phyloP scores from a whole-genome alignment of 441 rosid genomes.

The Theobroma grandiflorum region DNA sequence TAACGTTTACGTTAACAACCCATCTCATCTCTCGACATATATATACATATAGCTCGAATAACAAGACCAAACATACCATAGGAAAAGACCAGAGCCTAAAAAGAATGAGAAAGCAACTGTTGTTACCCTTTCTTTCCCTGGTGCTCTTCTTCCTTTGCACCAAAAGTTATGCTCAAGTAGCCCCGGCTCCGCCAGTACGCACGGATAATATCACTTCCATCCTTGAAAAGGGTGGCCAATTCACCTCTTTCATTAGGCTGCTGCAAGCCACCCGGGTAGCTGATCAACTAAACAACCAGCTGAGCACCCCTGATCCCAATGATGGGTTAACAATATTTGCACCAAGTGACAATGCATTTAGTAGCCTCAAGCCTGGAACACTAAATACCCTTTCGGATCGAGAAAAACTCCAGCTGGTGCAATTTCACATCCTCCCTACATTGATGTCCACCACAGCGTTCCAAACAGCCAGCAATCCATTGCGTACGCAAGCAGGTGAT shows the following conservation, averaged over 20 bases:
- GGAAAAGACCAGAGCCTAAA: background rate
- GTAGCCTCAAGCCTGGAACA: constrained; percentile 69
- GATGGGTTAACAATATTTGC: constrained; percentile 84
- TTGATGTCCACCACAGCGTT: constrained; percentile 70
- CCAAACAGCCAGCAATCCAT: constrained; percentile 85
- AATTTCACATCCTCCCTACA: constrained; percentile 78
- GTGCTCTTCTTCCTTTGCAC: constrained; percentile 29
- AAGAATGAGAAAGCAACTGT: constrained; percentile 44
- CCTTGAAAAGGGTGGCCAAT: constrained; percentile 88
- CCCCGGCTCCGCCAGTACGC: constrained; percentile 56
- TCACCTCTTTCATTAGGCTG: constrained; percentile 67
- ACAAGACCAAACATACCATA: background rate
- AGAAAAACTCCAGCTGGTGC: constrained; percentile 78
- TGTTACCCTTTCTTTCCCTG: constrained; percentile 30
- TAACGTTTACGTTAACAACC: constrained; percentile 35
- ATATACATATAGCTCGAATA: constrained; percentile 2
- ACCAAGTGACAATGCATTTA: constrained; percentile 79
- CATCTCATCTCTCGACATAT: constrained; percentile 19
- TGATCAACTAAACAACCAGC: constrained; percentile 75
- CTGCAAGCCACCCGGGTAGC: constrained; percentile 67
- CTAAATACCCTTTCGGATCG: constrained; percentile 74
- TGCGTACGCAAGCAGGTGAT: constrained; percentile 87
- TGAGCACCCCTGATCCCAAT: constrained; percentile 61
- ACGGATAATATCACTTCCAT: constrained; percentile 74
- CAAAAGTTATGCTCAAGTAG: constrained; percentile 48